Evolutionary conservation across 129 eudicot species (phyloP).

Genomic region (Sambucus nigra): DNA sequence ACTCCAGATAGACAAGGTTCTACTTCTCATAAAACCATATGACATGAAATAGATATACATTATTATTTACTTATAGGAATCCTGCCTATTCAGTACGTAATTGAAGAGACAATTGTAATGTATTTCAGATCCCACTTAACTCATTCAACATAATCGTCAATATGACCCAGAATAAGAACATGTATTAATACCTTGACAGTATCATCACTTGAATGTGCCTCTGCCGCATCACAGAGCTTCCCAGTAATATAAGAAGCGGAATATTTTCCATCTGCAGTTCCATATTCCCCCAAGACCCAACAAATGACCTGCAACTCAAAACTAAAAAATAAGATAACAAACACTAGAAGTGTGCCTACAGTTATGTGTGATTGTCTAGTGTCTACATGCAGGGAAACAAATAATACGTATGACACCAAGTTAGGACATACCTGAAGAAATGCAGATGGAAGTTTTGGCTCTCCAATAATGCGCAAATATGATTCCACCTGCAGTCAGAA

Average conservation of each 20-base stretch:
- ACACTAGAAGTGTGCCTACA: neutral
- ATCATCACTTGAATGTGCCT: conserved; percentile 92
- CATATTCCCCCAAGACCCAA: conserved; percentile 99
- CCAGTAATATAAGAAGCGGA: conserved; percentile 93
- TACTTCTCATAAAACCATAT: no score
- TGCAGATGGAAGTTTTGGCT: conserved; percentile 94
- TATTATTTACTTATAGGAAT: no score
- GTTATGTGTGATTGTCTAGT: neutral
- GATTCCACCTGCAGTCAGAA: conserved; percentile 81
- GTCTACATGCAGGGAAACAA: neutral
- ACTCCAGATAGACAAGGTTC: no score
- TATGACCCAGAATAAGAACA: no score
- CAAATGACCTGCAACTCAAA: conserved; percentile 66
- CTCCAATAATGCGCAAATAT: conserved; percentile 72
- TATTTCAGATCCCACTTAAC: no score
- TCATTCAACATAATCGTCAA: no score
- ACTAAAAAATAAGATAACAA: conserved; percentile 8
- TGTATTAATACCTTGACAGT: conserved; percentile 59
- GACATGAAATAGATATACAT: no score
- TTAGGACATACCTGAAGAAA: conserved; percentile 71
- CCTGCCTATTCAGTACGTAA: no score
- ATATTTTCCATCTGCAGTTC: conserved; percentile 90
- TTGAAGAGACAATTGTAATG: no score
- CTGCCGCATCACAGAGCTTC: conserved; percentile 92
- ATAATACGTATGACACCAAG: neutral